Evolutionary conservation across 2,329 filamentous ascomycete species (phyloP).

Genomic region (Chaetomium sp.): DNA sequence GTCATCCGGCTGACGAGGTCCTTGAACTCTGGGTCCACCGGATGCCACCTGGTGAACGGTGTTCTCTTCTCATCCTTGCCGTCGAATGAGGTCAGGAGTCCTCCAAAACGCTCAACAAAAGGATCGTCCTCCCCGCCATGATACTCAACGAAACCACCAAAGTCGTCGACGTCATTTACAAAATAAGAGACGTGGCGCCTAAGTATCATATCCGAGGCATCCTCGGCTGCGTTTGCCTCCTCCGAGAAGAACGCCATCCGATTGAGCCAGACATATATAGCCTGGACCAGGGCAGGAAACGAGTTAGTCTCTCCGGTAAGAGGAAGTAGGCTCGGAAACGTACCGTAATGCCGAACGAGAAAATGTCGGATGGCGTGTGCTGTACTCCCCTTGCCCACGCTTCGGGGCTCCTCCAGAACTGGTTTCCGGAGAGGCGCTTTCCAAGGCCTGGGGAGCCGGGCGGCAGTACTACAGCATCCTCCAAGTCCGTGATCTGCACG

Average conservation of each 20-base stretch:
- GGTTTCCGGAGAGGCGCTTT: conserved; percentile 20
- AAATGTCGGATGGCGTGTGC: conserved; percentile 21
- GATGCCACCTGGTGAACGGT: conserved; percentile 17
- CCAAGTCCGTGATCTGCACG: conserved; percentile 20
- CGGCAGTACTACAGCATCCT: conserved; percentile 16
- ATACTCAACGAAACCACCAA: conserved; percentile 16
- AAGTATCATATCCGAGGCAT: conserved; percentile 20
- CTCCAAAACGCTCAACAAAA: conserved; percentile 12
- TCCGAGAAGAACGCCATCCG: conserved; percentile 19
- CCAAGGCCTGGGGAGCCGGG: conserved; percentile 13
- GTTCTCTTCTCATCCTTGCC: neutral
- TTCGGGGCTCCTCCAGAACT: conserved; percentile 24
- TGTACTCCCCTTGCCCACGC: conserved; percentile 19
- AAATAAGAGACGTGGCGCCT: conserved; percentile 17
- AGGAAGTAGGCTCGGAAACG: neutral
- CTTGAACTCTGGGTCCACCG: conserved; percentile 19
- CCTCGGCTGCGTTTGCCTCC: conserved; percentile 19
- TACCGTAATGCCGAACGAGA: conserved; percentile 20
- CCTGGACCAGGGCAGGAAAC: conserved; percentile 6
- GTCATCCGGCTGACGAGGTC: conserved; percentile 22
- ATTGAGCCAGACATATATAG: conserved; percentile 19
- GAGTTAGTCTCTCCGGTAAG: neutral
- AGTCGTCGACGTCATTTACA: conserved; percentile 6
- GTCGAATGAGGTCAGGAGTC: conserved; percentile 5
- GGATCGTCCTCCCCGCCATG: conserved; percentile 18